Conservation (phyloP, 495 filamentous ascomycete species). For the Delitschia confertaspora region DNA sequence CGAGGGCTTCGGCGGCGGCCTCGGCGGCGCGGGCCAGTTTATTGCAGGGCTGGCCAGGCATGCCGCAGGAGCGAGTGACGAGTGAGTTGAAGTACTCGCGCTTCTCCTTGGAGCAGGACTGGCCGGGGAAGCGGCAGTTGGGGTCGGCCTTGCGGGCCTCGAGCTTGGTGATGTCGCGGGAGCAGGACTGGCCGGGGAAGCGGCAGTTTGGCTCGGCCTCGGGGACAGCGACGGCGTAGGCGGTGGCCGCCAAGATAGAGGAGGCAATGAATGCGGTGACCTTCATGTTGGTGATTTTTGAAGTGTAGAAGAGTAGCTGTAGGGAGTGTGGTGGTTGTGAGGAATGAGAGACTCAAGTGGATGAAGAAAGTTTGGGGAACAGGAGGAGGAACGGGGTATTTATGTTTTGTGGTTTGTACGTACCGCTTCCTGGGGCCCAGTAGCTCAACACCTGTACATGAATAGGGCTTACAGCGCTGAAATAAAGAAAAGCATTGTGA, state of each 20-base stretch:
- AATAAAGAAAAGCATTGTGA: not conserved
- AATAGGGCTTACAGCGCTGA: not conserved
- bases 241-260: conserved; percentile 36
- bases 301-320: conserved; percentile 1
- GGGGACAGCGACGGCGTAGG: conserved; percentile 18
- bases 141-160: conserved; percentile 1
- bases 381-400: too few species aligned
- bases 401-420: too few species aligned
- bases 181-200: conserved; percentile 4
- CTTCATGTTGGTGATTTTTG: conserved; percentile 41
- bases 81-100: too few species aligned
- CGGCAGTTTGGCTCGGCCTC: conserved; percentile 30
- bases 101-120: conserved; percentile 9
- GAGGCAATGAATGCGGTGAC: conserved; percentile 35
- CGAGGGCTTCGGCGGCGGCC: conserved; percentile 41
- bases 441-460: not conserved
- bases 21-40: conserved; percentile 46
- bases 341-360: conserved; percentile 6
- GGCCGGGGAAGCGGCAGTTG: conserved; percentile 25
- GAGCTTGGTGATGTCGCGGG: not conserved
- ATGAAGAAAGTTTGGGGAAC: too few species aligned
- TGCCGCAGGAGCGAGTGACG: too few species aligned
- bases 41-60: conserved; percentile 21
- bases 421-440: too few species aligned
- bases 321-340: conserved; percentile 1